Base-by-base conservation (phyloP, 306 rosid genomes). In the Lathyrus tuberosus region DNA sequence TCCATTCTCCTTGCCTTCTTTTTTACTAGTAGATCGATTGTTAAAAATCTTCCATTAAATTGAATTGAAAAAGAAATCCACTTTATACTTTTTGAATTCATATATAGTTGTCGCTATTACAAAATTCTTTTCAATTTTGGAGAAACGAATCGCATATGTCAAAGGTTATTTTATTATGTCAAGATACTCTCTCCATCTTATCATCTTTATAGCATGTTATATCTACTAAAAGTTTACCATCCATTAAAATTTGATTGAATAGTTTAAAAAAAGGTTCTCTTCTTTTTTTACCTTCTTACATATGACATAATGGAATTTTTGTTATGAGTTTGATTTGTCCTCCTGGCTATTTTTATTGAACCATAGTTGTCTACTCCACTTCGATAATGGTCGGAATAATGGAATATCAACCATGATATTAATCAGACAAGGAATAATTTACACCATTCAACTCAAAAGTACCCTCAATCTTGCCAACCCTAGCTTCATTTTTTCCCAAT, bases 391-490 rank as follows among this genome's bases (percentile, higher is more conserved):
- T 49, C 46, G 66, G 71, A 79, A 53, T 18, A 79, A 61, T 52
- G 66, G 71, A 79, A 53, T 28, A 73, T 73, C 48, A 67, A 67
- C 52, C 62, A 35, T 67, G 16, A 58, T 46, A 75, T 49, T n/a
- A 28, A 14, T 17, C 68, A 41, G n/a, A 58, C 18, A 6, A 62
- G 1, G 51, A 24, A 72, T 14, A 48, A 35, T 22, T 40, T 20
- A 49, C 64, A 40, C 47, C 70, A 51, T 58, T 17, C 67, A 71
- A 58, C 33, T 31, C 60, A 31, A 56, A 66, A 66, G 41, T 69
- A 58, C 67, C 47, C 62, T 43, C 37, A n/a, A 57, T 69, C 51
- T n/a, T 52, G 56, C 33, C 10, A 62, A 52, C n/a, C 49, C 56
- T 44, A 35, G 61, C 10, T 24, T 0, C 31, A 64, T 22, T 42